Conservation (phyloP, 805 yeast genomes). For the Starmerella vaccinii region DNA sequence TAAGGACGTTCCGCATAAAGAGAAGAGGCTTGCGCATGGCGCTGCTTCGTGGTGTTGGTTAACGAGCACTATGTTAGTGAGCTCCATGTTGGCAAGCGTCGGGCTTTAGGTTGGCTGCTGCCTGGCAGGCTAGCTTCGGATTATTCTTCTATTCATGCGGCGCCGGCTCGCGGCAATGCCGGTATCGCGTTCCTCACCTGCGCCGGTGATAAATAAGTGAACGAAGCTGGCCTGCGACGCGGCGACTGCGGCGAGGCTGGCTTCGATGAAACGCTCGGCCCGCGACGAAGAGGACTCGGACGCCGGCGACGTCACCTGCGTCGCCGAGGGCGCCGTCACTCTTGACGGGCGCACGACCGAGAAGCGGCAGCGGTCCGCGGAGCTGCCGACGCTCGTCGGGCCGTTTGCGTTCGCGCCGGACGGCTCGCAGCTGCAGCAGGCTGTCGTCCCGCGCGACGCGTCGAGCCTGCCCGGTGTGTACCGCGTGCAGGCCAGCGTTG, state of each 20-base stretch:
- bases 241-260: too few relatives aligned
- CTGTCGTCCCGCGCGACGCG: constrained; percentile 14
- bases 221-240: too few relatives aligned
- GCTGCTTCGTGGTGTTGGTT: too few relatives aligned
- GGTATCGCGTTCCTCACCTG: neutral
- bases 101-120: too few relatives aligned
- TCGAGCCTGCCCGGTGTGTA: constrained; percentile 23
- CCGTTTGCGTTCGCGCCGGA: constrained; percentile 16
- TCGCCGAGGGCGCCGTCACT: neutral
- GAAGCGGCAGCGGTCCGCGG: constrained; percentile 18
- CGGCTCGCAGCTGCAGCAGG: constrained; percentile 15
- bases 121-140: too few relatives aligned
- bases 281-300: constrained; percentile 7
- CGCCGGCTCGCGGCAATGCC: neutral
- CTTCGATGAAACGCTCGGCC: constrained; percentile 16
- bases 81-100: too few relatives aligned
- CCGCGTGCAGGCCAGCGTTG: constrained; percentile 17
- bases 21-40: too few relatives aligned
- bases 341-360: constrained; percentile 1
- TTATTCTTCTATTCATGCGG: too few relatives aligned
- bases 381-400: constrained; percentile 17
- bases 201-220: too few relatives aligned
- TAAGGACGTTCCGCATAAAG: too few relatives aligned
- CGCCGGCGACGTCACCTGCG: neutral
- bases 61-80: too few relatives aligned